Evolutionary conservation across 306 rosid species (phyloP).

Genomic region (Spatholobus suberectus): DNA sequence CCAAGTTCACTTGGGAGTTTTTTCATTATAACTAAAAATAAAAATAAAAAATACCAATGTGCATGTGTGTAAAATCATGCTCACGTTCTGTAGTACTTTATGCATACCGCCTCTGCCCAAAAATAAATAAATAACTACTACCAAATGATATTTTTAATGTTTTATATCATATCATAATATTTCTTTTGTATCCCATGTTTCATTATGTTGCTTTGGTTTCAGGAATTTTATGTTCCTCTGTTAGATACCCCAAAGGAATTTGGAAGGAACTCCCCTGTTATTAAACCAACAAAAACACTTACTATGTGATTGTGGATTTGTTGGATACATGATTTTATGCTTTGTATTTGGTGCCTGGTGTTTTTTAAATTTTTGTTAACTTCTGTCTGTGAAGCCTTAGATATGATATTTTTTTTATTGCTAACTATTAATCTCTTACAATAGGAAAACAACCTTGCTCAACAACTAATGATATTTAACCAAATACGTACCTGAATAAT

Average conservation of each 20-base stretch:
- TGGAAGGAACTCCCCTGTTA: neutral
- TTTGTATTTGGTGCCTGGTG: neutral
- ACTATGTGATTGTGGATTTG: no score
- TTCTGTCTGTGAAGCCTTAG: neutral
- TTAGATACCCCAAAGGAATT: neutral
- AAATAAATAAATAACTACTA: no score
- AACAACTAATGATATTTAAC: neutral
- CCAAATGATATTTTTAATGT: no score
- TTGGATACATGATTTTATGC: neutral
- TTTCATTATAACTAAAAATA: no score
- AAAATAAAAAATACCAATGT: no score
- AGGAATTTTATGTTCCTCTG: neutral
- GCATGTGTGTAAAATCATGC: no score
- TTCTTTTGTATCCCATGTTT: conserved; percentile 17
- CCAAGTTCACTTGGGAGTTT: no score
- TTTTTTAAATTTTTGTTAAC: neutral
- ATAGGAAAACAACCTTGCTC: no score
- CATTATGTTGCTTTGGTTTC: conserved; percentile 23
- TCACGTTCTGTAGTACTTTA: no score
- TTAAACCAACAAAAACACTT: neutral
- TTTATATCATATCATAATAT: no score
- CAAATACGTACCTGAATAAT: conserved; percentile 74
- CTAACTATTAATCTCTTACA: no score
- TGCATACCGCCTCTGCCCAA: no score
- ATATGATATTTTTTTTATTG: neutral